Conservation (phyloP, 2,329 filamentous ascomycete genomes). For the Elsinoe perseae region DNA sequence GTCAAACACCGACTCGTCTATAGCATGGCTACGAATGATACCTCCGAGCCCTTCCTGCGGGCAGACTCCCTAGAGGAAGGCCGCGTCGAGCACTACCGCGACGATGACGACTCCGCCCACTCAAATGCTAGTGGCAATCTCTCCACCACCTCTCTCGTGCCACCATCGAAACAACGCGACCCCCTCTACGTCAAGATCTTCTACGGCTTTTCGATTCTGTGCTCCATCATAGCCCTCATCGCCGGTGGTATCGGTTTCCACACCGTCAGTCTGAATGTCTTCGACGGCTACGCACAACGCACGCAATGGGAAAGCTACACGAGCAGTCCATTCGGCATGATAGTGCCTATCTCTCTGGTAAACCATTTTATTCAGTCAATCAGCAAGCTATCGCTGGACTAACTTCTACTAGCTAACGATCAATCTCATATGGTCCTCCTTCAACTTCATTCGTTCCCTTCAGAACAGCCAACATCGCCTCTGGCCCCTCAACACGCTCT, state of each 20-base stretch:
- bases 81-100: not conserved
- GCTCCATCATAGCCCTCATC: not conserved
- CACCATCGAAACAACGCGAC: not conserved
- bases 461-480: not conserved
- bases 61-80: not conserved
- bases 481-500: not conserved
- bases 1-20: too few species aligned
- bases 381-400: too few species aligned
- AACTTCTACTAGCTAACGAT: not conserved
- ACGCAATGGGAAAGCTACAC: not conserved
- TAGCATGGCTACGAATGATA: not conserved
- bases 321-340: not conserved
- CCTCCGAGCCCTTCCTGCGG: not conserved
- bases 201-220: not conserved
- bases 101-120: not conserved
- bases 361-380: too few species aligned
- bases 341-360: not conserved
- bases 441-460: not conserved
- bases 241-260: not conserved
- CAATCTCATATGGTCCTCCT: not conserved
- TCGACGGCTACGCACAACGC: not conserved
- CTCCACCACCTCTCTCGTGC: not conserved
- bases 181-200: constrained; percentile 8
- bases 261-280: not conserved
- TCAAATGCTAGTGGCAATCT: not conserved